Base-by-base conservation (phyloP, 2,329 filamentous ascomycete genomes). In the Pseudogymnoascus sp. region DNA sequence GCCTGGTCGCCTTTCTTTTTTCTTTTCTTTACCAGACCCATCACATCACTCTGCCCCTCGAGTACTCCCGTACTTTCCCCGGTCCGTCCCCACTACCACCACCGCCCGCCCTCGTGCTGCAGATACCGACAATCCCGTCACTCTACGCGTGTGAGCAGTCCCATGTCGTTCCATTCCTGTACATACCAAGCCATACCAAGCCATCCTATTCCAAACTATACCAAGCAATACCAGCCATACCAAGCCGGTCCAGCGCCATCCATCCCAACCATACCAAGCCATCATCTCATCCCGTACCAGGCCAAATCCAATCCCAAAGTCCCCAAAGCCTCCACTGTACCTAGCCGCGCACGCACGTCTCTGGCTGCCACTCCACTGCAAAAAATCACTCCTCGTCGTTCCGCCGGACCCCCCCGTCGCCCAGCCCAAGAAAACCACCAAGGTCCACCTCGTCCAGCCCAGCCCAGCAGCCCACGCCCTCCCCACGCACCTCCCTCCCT, bases 101-200 rank as follows among this genome's bases (percentile, higher is more conserved):
- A 42, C 40, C n/a, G 4, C n/a, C 37, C 37, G 18, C 18, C 18
- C n/a, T 40, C 37, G 40, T 21, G 40, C 40, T 43, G 40, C 40
- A 43, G 40, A 43, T 43, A 43, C 40, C 40, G 40, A 43, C 40
- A 43, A 43, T 43, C 40, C 40, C 40, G 40, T 43, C 40, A 43
- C 9, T 12, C 18, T 21, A 43, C 40, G 40, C 40, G 40, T 43
- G 40, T 9, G 18, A 43, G 8, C 40, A 5, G 18, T 21, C 40
- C 40, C 40, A 43, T 43, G 40, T 43, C 40, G 8, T 43, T 8
- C 40, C 18, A 9, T 9, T 43, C 40, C 40, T 12, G 40, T 43
- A 23, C 40, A 42, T 42, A 9, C 38, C 38, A 42, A 42, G 38
- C 38, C 38, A 43, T 43, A 43, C 37, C 37, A 40, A 40, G 37